Conservation (phyloP, 192 early-diverging fungal genomes). For the Backusella parvicylindrica region DNA sequence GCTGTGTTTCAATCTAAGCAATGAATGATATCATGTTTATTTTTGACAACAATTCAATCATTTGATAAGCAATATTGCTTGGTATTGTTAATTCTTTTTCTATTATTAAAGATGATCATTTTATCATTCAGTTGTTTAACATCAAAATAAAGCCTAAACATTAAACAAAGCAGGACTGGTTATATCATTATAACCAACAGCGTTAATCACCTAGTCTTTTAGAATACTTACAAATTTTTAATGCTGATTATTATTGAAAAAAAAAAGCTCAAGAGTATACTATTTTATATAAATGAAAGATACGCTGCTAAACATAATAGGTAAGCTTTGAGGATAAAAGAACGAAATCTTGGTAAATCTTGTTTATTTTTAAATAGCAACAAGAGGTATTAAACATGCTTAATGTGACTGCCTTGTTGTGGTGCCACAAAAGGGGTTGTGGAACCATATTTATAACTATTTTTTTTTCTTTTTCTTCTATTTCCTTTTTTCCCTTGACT, state of each 20-base stretch:
- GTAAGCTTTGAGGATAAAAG: neutral
- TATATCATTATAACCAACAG: neutral
- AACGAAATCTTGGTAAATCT: neutral
- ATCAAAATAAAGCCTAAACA: neutral
- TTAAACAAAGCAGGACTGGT: neutral
- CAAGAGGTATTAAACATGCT: neutral
- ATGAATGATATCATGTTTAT: neutral
- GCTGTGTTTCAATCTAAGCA: neutral
- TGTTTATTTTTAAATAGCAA: neutral
- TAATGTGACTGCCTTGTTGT: neutral
- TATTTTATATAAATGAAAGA: neutral
- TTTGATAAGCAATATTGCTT: neutral
- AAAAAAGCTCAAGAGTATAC: too few species aligned
- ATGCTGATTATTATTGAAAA: neutral
- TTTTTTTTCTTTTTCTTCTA: neutral
- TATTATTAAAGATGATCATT: too few species aligned
- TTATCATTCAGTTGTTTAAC: neutral
- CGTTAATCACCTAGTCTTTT: too few species aligned
- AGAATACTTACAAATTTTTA: neutral
- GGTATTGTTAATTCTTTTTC: neutral
- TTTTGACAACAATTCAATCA: neutral
- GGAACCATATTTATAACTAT: neutral
- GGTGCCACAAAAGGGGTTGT: neutral
- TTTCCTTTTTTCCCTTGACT: neutral
- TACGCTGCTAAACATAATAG: too few species aligned